Percentiles rank a stretch among this genome's conserved stretches.
These are phyloP conservation scores for Ceratocystis papillata DNA, from an alignment of 2,329 filamentous ascomycete genomes.

Conservation along the genomic window DNA sequence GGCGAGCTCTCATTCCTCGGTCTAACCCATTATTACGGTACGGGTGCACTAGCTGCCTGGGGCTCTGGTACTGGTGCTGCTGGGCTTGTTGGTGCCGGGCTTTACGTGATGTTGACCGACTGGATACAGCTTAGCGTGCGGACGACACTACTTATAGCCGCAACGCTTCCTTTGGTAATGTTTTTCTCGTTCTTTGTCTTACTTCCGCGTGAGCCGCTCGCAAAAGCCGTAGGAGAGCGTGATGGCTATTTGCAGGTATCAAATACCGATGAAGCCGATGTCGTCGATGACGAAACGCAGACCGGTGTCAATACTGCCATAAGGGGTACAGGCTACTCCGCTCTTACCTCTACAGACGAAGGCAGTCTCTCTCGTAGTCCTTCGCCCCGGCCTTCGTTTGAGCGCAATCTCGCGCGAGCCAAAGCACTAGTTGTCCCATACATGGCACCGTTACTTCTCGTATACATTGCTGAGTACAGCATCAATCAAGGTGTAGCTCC, in stretches of 20 bases:
- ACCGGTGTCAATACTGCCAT: constrained; percentile 32
- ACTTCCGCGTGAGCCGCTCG: constrained; percentile 58
- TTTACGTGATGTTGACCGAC: constrained; percentile 79
- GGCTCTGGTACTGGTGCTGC: constrained; percentile 85
- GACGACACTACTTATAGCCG: constrained; percentile 63
- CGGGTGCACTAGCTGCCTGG: constrained; percentile 79
- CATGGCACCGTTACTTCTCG: constrained; percentile 83
- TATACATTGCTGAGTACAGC: constrained; percentile 88
- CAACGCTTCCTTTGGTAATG: constrained; percentile 72
- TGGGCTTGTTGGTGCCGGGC: constrained; percentile 72
- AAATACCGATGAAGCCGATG: constrained; percentile 38
- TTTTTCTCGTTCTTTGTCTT: constrained; percentile 74
- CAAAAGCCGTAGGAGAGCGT: constrained; percentile 35
- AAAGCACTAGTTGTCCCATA: constrained; percentile 60
- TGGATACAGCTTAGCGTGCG: constrained; percentile 64
- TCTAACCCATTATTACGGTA: constrained; percentile 86
- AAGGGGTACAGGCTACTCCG: constrained; percentile 30
- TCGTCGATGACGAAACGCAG: constrained; percentile 32
- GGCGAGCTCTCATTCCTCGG: constrained; percentile 88
- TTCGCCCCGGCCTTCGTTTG: not conserved
- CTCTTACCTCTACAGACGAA: constrained; percentile 24
- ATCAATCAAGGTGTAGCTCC: constrained; percentile 94
- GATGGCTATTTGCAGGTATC: constrained; percentile 36
- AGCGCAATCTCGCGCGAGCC: constrained; percentile 50
- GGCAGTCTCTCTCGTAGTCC: not conserved